phyloP scores from a whole-genome alignment of 352 stramenopile genomes.

The Lagenidium giganteum region DNA sequence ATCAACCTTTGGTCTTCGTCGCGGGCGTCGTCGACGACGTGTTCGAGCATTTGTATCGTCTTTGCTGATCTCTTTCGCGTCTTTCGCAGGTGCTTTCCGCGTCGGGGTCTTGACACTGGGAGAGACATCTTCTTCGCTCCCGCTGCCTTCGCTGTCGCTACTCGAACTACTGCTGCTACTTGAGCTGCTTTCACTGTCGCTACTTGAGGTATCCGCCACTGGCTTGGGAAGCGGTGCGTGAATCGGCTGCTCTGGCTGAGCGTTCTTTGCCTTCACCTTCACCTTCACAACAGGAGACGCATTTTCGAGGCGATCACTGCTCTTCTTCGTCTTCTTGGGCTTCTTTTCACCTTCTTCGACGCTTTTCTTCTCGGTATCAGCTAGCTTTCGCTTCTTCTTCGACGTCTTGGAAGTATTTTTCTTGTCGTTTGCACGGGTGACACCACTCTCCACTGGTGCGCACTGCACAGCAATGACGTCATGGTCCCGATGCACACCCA shows the following conservation, averaged over 20 bases:
- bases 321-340: conserved; percentile 4
- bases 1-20: conserved; percentile 15
- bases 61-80: background rate
- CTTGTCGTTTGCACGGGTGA: background rate
- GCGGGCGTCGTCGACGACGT: conserved; percentile 14
- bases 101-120: conserved; percentile 1
- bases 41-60: background rate
- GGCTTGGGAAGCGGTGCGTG: no score
- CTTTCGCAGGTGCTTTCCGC: background rate
- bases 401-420: no score
- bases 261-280: conserved; percentile 6
- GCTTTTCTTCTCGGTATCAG: background rate
- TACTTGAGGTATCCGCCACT: no score
- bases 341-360: background rate
- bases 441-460: background rate
- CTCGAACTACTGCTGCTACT: conserved; percentile 8
- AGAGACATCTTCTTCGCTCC: conserved; percentile 12
- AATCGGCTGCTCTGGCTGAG: conserved; percentile 16
- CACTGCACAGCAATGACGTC: conserved; percentile 58
- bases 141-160: conserved; percentile 1
- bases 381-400: conserved; percentile 1
- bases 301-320: background rate
- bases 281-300: background rate
- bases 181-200: conserved; percentile 14
- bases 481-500: conserved; percentile 53